Conservation (phyloP, 2,329 filamentous ascomycete species). For the Ophiostoma sp. region DNA sequence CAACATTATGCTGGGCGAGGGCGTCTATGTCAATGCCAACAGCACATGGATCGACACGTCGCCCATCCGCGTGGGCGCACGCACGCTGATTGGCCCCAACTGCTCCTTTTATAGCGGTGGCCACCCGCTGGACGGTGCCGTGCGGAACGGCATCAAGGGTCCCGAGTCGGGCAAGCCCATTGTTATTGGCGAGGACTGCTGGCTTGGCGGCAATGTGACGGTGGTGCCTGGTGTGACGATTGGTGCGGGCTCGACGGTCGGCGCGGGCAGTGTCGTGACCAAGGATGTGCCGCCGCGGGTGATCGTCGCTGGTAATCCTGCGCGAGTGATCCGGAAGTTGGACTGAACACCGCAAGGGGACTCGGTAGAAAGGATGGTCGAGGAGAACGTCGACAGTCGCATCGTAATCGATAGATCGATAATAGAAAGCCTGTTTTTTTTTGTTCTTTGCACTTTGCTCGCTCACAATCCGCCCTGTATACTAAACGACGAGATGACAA, state of each 20-base stretch:
- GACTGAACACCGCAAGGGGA: constrained; percentile 28
- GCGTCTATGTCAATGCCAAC: constrained; percentile 74
- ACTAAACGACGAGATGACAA: constrained; percentile 88
- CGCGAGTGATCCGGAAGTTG: constrained; percentile 53
- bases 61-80: constrained; percentile 69
- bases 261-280: constrained; percentile 81
- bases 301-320: constrained; percentile 68
- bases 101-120: constrained; percentile 73
- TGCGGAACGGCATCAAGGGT: constrained; percentile 72
- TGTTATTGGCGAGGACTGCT: constrained; percentile 76
- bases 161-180: constrained; percentile 76
- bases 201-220: constrained; percentile 70
- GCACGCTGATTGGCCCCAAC: constrained; percentile 77
- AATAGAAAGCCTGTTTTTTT: background rate
- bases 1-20: constrained; percentile 68
- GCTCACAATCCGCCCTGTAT: constrained; percentile 78
- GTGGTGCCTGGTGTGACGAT: constrained; percentile 78
- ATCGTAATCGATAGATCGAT: background rate
- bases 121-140: constrained; percentile 73
- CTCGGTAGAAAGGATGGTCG: background rate
- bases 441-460: constrained; percentile 21
- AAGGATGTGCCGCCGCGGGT: constrained; percentile 68
- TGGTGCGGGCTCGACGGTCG: constrained; percentile 71
- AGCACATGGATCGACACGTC: constrained; percentile 77
- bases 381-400: background rate